A percentile compares a stretch with the other conserved stretches of the same genome.
Conservation (phyloP, 805 yeast genomes). For the Zygosaccharomyces pseudorouxii region DNA sequence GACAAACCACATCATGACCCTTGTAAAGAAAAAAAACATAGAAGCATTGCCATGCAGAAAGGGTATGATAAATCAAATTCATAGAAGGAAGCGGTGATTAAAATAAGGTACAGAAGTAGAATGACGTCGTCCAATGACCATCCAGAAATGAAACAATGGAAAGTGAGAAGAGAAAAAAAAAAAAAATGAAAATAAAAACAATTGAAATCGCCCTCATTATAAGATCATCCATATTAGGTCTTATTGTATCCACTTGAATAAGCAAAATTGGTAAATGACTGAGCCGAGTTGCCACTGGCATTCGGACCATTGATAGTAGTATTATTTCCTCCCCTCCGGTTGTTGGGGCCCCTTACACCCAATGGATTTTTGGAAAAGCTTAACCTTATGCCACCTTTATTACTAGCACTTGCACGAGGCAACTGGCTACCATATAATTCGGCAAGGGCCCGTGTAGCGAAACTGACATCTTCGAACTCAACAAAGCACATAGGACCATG, state of each 20-base stretch:
- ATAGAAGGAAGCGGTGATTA: not conserved
- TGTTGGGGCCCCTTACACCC: conserved; percentile 81
- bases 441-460: conserved; percentile 89
- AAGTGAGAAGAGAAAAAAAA: not conserved
- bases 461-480: conserved; percentile 93
- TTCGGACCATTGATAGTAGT: conserved; percentile 17
- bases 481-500: conserved; percentile 99
- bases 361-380: conserved; percentile 94
- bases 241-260: conserved; percentile 20
- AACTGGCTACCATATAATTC: conserved; percentile 90
- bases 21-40: not conserved
- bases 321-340: conserved; percentile 38
- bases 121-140: not conserved
- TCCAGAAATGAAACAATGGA: not conserved
- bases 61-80: not conserved
- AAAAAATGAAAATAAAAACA: not conserved
- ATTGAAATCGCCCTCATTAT: not conserved
- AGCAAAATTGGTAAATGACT: conserved; percentile 14
- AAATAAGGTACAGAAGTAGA: not conserved
- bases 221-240: conserved; percentile 1
- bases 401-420: conserved; percentile 58
- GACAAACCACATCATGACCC: not conserved
- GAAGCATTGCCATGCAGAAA: not conserved
- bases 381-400: conserved; percentile 89
- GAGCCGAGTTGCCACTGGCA: conserved; percentile 11